Evolutionary conservation across 1,139 yeast species (phyloP).

Genomic region (Saccharomycopsis phalli): DNA sequence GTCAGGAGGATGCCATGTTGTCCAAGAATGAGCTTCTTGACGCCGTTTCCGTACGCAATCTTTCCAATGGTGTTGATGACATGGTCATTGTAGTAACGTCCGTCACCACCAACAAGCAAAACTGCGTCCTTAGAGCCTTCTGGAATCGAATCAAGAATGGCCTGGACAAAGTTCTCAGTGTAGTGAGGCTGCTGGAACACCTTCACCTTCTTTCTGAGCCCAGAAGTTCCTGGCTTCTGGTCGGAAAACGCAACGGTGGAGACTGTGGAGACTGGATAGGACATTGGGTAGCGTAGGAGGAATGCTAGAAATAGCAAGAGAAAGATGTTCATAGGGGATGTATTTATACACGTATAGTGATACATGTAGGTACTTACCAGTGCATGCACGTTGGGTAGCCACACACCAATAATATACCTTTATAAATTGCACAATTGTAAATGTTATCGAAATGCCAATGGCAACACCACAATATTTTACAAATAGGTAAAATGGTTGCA

Average conservation of each 20-base stretch:
- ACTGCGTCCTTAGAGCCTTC: constrained; percentile 73
- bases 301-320: too few relatives aligned
- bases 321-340: too few relatives aligned
- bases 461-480: too few relatives aligned
- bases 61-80: constrained; percentile 75
- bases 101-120: constrained; percentile 94
- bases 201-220: constrained; percentile 81
- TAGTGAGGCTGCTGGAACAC: constrained; percentile 77
- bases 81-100: constrained; percentile 79
- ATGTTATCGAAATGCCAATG: too few relatives aligned
- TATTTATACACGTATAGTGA: too few relatives aligned
- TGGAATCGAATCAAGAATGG: constrained; percentile 79
- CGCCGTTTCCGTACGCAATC: constrained; percentile 90
- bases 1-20: constrained; percentile 84
- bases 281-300: background rate
- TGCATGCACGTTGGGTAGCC: too few relatives aligned
- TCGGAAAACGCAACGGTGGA: constrained; percentile 74
- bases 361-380: too few relatives aligned
- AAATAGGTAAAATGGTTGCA: too few relatives aligned
- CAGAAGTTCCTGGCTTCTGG: constrained; percentile 98
- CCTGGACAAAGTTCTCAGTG: constrained; percentile 90
- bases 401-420: too few relatives aligned
- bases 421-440: too few relatives aligned
- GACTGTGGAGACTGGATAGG: constrained; percentile 24
- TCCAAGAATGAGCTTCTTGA: constrained; percentile 75